Base-by-base conservation (phyloP, 306 rosid species). In the Spatholobus suberectus region DNA sequence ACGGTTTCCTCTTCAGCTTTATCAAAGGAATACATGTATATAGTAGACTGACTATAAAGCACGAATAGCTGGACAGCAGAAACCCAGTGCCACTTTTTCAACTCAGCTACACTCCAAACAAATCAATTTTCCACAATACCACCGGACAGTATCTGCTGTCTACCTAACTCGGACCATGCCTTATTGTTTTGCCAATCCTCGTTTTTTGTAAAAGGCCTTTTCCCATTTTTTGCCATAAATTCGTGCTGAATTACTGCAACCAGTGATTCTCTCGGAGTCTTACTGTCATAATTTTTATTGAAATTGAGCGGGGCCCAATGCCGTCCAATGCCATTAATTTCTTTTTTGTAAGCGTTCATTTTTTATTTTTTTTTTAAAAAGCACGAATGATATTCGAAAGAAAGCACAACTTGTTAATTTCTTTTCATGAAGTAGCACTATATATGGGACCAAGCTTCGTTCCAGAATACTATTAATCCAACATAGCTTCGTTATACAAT, bases 41-140 rank as follows among this genome's bases (percentile, higher is more conserved):
- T 5, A 51, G 12, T 34, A 29, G 13, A 14, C 2, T 24, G 13
- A 14, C 2, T 24, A 13, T 29, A 24, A 44, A 14, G 43, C 35
- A 70, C 4, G 8, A 4, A 68, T 54, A 77, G 88, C 89, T 81
- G 89, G 90, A 78, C 1, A 40, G 82, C 89, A 70, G 40, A 11
- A 54, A 75, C 21, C 74, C 20, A 32, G 76, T 78, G 70, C 52
- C 17, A 83, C 73, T 79, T 85, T 79, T 82, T 68, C 90, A 41
- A 79, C 84, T 43, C 9, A 11, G 0, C 51, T 13, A 34, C 37
- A 57, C 62, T 35, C 29, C 77, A 8, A 57, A 71, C 3, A 27
- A 52, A 54, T 40, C 35, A 43, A 17, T 4, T 67, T 66, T 77
- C 85, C 57, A 23, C 55, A 17, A 61, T 44, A 68, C 29, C 14